Evolutionary conservation across 805 yeast species (phyloP), one percentile per base, ranked within the genome.

Genomic region (Ogataea corticis): DNA sequence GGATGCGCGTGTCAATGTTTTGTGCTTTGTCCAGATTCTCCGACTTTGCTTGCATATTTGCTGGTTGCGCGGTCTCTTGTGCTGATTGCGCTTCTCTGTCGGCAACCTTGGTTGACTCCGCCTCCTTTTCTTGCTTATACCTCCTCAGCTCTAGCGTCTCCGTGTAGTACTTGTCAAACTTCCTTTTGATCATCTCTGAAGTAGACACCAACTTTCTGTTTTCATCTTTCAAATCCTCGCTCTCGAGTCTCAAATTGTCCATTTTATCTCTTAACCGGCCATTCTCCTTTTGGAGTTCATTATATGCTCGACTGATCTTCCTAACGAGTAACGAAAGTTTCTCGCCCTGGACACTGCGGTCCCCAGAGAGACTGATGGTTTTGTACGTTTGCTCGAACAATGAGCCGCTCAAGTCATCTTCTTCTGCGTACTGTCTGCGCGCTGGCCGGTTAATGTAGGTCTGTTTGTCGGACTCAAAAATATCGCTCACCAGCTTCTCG

Each of bases 401-500:
- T 4, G 50, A 44, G 14, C 39, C 45, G 28, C 51, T 51, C 17
- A 40, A 40, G 31, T 51, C 55, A n/a, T 51, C 55, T 10, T 48
- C 51, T 15, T 41, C 49, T 6, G 15, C 27, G 11, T 25, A 15
- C 13, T 19, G 14, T 7, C n/a, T 32, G 14, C 16, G 13, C 7
- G 40, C 23, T 17, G 40, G 32, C 27, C 32, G 43, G 16, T 28
- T 29, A 15, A 51, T 34, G 42, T 44, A 49, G 30, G 33, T 48
- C 49, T 43, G 52, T 39, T 33, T 57, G 42, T 46, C 57, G 16
- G 49, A 45, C 41, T 50, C 57, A 39, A 54, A 55, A 28, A 60
- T 42, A 39, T 59, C 62, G 41, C 50, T 53, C 13, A 51, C 52
- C 7, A 61, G 45, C 14, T 56, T 50, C 36, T 62, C 58, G 10